Percentiles rank a stretch among this genome's conserved stretches.
Evolutionary conservation across 306 rosid species (phyloP).

Genomic region (Glycine latifolia): DNA sequence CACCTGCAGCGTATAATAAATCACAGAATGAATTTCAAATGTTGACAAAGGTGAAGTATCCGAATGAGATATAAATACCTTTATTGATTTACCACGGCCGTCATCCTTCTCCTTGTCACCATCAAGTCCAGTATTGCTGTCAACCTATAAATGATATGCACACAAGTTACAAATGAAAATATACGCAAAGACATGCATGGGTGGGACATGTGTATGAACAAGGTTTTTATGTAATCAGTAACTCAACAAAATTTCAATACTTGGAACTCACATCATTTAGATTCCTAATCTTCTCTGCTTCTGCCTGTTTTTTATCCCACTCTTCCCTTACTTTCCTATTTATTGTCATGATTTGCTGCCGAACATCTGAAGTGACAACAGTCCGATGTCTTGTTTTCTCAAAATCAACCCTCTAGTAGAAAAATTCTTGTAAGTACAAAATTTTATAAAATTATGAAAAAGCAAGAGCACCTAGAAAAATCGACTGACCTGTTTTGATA

Average conservation of each 20-base stretch:
- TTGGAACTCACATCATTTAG: constrained; percentile 70
- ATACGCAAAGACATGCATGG: not conserved
- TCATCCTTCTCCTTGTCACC: constrained; percentile 88
- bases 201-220: constrained; percentile 30
- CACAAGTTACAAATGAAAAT: constrained; percentile 27
- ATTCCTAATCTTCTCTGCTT: constrained; percentile 73
- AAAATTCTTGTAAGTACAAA: constrained; percentile 35
- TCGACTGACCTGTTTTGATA: constrained; percentile 78
- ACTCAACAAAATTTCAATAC: constrained; percentile 10
- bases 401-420: constrained; percentile 72
- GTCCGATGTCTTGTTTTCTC: constrained; percentile 78
- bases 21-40: constrained; percentile 21
- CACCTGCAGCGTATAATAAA: constrained; percentile 50
- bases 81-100: constrained; percentile 65
- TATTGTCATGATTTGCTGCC: constrained; percentile 66
- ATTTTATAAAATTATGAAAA: constrained; percentile 7
- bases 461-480: constrained; percentile 24
- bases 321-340: constrained; percentile 78
- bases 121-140: constrained; percentile 60
- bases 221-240: constrained; percentile 21
- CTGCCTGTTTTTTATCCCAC: constrained; percentile 82
- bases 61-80: constrained; percentile 56
- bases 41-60: constrained; percentile 7
- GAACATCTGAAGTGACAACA: constrained; percentile 72
- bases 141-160: constrained; percentile 58